These are phyloP conservation scores for Gautieria morchelliformis DNA, from an alignment of 768 basidiomycete genomes.

Conservation along the genomic window DNA sequence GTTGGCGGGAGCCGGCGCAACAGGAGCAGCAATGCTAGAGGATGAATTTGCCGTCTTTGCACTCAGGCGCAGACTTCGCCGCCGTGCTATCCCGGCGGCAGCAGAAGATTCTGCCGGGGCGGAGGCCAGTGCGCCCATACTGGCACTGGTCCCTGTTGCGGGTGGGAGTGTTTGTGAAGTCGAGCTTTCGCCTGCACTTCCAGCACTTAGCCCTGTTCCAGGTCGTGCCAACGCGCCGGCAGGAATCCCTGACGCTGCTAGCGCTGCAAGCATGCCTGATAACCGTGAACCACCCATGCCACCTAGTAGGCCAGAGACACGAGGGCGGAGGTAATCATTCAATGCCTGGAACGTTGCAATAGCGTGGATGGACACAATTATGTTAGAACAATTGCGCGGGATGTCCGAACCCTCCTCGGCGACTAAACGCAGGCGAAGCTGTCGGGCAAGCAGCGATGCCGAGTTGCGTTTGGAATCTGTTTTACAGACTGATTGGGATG, in stretches of 20 bases:
- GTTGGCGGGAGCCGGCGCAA: constrained; percentile 13
- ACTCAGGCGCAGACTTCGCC: constrained; percentile 78
- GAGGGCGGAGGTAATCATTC: constrained; percentile 90
- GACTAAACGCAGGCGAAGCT: constrained; percentile 81
- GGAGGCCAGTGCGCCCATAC: constrained; percentile 10
- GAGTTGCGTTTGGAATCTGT: constrained; percentile 85
- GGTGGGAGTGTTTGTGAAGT: constrained; percentile 15
- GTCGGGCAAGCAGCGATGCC: constrained; percentile 84
- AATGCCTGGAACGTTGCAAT: constrained; percentile 97
- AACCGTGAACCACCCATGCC: constrained; percentile 38
- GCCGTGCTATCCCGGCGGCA: constrained; percentile 36
- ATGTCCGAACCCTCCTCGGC: constrained; percentile 85
- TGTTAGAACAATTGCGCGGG: constrained; percentile 67
- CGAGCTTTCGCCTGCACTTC: neutral
- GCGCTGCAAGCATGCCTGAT: constrained; percentile 85
- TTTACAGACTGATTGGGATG: neutral
- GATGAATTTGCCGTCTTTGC: constrained; percentile 43
- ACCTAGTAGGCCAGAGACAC: constrained; percentile 64
- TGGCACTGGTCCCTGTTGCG: constrained; percentile 9
- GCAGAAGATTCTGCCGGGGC: constrained; percentile 25
- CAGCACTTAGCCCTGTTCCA: neutral
- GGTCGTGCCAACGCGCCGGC: constrained; percentile 27
- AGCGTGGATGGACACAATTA: constrained; percentile 95
- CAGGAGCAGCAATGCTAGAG: constrained; percentile 9
- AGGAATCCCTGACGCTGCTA: constrained; percentile 67